Evolutionary conservation across 2,329 filamentous ascomycete species (phyloP).

Genomic region (Kalmusia sp.): DNA sequence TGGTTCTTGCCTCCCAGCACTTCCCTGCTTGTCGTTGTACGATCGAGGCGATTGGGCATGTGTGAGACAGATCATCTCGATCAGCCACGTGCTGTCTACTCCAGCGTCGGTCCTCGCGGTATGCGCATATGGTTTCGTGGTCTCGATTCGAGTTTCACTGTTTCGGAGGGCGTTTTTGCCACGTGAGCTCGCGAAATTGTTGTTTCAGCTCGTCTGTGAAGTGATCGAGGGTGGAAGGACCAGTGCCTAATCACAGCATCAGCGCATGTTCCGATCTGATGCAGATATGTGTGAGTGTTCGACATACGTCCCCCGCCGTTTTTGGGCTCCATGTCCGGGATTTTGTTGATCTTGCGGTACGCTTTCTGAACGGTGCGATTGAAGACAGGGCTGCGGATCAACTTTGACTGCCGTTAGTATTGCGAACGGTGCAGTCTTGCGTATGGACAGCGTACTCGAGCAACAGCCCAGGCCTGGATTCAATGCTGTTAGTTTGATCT

Average conservation of each 20-base stretch:
- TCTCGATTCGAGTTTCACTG: slow-evolving; percentile 13
- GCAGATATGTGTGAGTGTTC: slow-evolving; percentile 35
- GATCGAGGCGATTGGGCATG: not conserved
- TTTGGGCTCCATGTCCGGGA: slow-evolving; percentile 51
- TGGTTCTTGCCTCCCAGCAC: not conserved
- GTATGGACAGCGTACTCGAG: slow-evolving; percentile 33
- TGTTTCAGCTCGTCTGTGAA: slow-evolving; percentile 62
- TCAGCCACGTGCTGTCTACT: not conserved
- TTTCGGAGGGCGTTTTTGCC: slow-evolving; percentile 42
- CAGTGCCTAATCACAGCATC: slow-evolving; percentile 29
- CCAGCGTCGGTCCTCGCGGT: not conserved
- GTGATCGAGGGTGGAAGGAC: slow-evolving; percentile 55
- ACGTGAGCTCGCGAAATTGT: slow-evolving; percentile 51
- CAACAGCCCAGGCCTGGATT: slow-evolving; percentile 47
- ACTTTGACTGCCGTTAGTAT: slow-evolving; percentile 36
- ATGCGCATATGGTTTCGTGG: not conserved
- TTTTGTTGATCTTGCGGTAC: slow-evolving; percentile 54
- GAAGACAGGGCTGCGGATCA: slow-evolving; percentile 62
- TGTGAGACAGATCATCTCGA: not conserved
- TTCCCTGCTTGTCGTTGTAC: not conserved
- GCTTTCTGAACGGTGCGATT: slow-evolving; percentile 60
- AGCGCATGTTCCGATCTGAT: not conserved
- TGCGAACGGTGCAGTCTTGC: not conserved
- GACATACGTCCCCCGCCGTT: slow-evolving; percentile 55
- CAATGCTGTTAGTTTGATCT: slow-evolving; percentile 27